Percentiles rank a stretch among this genome's conserved stretches.
Conservation (phyloP, 1,284 basidiomycete species). For the Vanrija humicola region DNA sequence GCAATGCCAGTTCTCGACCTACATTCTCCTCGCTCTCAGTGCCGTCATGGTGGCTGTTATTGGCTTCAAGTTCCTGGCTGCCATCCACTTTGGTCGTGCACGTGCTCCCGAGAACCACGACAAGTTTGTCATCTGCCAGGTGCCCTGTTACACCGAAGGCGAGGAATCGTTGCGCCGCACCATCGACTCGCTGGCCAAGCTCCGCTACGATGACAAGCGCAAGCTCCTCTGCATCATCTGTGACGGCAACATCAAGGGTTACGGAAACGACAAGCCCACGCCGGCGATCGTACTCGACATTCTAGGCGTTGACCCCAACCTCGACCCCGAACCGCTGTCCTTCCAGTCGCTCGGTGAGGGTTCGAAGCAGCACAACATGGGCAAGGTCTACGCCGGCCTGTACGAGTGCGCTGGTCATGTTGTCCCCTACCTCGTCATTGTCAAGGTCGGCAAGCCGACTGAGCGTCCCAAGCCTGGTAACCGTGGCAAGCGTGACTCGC, state of each 20-base stretch:
- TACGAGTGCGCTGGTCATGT: constrained; percentile 94
- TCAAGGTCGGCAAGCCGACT: constrained; percentile 93
- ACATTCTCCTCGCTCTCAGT: constrained; percentile 85
- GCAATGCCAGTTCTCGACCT: constrained; percentile 85
- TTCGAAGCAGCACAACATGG: constrained; percentile 95
- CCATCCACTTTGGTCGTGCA: constrained; percentile 76
- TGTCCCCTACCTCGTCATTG: constrained; percentile 93
- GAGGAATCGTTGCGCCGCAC: constrained; percentile 80
- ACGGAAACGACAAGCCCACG: constrained; percentile 86
- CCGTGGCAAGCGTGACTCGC: constrained; percentile 93
- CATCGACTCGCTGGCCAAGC: constrained; percentile 87
- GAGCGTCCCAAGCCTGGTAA: constrained; percentile 92
- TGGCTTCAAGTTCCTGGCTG: constrained; percentile 96
- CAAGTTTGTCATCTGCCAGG: constrained; percentile 98
- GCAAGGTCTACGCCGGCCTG: constrained; percentile 93
- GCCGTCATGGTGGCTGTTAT: constrained; percentile 93
- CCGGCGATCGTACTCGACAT: constrained; percentile 94
- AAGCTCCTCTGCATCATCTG: constrained; percentile 93
- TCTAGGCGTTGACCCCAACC: constrained; percentile 85
- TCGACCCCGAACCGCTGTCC: constrained; percentile 90
- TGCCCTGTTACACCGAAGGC: constrained; percentile 97
- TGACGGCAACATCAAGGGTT: constrained; percentile 97
- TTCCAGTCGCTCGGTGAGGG: constrained; percentile 94
- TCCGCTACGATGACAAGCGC: constrained; percentile 98
- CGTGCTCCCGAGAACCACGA: constrained; percentile 90